phyloP scores from a whole-genome alignment of 1,139 yeast genomes.

The Taphrina pruni region DNA sequence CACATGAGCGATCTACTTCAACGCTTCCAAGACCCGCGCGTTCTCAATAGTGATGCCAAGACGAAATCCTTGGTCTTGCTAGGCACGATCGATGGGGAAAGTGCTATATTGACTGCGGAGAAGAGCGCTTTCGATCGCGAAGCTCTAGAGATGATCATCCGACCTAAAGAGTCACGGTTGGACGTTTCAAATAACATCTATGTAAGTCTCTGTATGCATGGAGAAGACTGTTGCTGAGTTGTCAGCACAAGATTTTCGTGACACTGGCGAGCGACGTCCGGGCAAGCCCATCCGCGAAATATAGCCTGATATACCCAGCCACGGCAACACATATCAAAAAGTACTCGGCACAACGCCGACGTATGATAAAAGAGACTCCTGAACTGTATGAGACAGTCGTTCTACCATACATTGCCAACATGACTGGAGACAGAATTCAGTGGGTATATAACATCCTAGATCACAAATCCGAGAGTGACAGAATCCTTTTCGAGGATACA shows the following conservation, averaged over 20 bases:
- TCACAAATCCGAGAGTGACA: constrained; percentile 83
- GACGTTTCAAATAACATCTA: constrained; percentile 31
- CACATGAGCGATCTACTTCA: constrained; percentile 11
- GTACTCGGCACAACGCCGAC: constrained; percentile 63
- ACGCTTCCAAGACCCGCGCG: background rate
- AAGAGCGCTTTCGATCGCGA: constrained; percentile 64
- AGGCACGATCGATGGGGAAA: constrained; percentile 64
- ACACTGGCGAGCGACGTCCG: constrained; percentile 6
- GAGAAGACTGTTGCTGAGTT: background rate
- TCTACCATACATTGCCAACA: constrained; percentile 74
- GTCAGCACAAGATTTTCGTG: constrained; percentile 30
- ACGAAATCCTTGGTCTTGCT: constrained; percentile 65
- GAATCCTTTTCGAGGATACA: constrained; percentile 68
- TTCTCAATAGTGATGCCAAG: constrained; percentile 26
- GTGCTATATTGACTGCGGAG: constrained; percentile 77
- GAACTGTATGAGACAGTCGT: constrained; percentile 67
- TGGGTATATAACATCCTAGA: constrained; percentile 90
- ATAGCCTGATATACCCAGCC: constrained; percentile 87
- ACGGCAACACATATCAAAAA: constrained; percentile 79
- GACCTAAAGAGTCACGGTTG: background rate
- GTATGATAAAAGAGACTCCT: constrained; percentile 79
- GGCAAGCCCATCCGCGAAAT: constrained; percentile 66
- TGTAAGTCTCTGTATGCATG: constrained; percentile 1
- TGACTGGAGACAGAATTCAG: constrained; percentile 76
- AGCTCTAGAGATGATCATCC: background rate